Evolutionary conservation across 1,139 yeast genomes (phyloP).

Genomic region (Suhomyces ambrosiae): DNA sequence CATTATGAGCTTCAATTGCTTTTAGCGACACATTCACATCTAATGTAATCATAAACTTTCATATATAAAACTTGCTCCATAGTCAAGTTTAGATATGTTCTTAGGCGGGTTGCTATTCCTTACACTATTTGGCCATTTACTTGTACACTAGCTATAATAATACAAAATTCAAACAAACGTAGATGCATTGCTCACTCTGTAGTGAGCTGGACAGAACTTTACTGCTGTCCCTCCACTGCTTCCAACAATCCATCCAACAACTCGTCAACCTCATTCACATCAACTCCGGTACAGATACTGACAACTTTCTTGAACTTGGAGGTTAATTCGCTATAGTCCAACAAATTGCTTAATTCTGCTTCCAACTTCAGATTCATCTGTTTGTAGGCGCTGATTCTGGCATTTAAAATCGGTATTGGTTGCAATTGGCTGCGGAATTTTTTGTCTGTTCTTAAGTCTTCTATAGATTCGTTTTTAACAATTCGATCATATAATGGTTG

Average conservation of each 20-base stretch:
- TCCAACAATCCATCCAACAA: conserved; percentile 82
- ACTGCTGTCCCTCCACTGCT: conserved; percentile 75
- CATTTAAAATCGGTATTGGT: conserved; percentile 64
- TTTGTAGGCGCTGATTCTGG: conserved; percentile 78
- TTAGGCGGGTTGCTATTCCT: too few species aligned
- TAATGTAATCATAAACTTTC: too few species aligned
- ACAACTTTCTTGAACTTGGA: conserved; percentile 87
- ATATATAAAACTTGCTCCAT: too few species aligned
- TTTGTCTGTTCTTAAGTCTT: conserved; percentile 29
- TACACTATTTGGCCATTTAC: neutral
- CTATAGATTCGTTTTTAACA: conserved; percentile 33
- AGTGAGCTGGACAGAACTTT: neutral
- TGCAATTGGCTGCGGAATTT: conserved; percentile 47
- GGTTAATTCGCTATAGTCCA: conserved; percentile 65
- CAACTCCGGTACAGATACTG: conserved; percentile 87
- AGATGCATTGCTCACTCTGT: neutral
- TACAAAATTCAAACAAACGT: neutral
- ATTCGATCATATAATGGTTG: conserved; percentile 56
- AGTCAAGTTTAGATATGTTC: too few species aligned
- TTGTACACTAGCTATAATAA: conserved; percentile 7
- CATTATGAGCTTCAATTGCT: too few species aligned
- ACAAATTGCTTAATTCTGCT: conserved; percentile 53
- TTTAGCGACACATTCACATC: too few species aligned
- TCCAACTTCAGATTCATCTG: conserved; percentile 32
- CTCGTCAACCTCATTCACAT: conserved; percentile 70